Evolutionary conservation across 139 green algal species (phyloP).

Genomic region (Chlamydomonas schloesseri): DNA sequence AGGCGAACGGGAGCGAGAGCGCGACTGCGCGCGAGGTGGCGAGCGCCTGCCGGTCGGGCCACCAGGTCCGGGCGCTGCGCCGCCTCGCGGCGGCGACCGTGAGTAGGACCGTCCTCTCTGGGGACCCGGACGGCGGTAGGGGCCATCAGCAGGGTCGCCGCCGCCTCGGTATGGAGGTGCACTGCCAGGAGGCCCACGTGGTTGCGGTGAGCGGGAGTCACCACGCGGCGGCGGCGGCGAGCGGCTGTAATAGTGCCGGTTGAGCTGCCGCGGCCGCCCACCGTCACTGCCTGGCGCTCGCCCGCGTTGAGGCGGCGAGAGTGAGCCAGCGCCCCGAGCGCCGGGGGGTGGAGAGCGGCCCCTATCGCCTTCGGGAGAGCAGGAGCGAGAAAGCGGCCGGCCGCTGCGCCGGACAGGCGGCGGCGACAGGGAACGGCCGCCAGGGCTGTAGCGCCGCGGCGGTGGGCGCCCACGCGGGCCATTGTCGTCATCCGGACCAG

Average conservation of each 20-base stretch:
- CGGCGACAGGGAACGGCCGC: conserved; percentile 13
- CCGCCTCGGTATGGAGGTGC: not conserved
- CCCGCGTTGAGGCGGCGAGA: too few species aligned
- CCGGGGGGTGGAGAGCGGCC: too few species aligned
- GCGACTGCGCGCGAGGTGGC: too few species aligned
- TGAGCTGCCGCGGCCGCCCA: too few species aligned
- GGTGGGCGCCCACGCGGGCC: not conserved
- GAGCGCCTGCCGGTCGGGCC: too few species aligned
- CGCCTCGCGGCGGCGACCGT: not conserved
- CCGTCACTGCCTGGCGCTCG: too few species aligned
- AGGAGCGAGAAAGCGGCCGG: not conserved
- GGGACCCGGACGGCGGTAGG: conserved; percentile 7
- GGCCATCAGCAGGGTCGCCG: not conserved
- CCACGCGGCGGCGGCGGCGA: too few species aligned
- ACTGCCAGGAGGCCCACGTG: not conserved
- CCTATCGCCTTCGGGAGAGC: not conserved
- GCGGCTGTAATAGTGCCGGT: too few species aligned
- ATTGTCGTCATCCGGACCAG: not conserved
- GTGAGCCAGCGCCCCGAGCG: too few species aligned
- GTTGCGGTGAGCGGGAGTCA: not conserved
- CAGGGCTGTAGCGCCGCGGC: not conserved
- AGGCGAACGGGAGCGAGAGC: too few species aligned
- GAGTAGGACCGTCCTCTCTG: conserved; percentile 15
- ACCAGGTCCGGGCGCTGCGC: not conserved
- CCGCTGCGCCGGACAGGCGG: not conserved